Evolutionary conservation across 345 rosid species (phyloP).

Genomic region (Corchorus olitorius): DNA sequence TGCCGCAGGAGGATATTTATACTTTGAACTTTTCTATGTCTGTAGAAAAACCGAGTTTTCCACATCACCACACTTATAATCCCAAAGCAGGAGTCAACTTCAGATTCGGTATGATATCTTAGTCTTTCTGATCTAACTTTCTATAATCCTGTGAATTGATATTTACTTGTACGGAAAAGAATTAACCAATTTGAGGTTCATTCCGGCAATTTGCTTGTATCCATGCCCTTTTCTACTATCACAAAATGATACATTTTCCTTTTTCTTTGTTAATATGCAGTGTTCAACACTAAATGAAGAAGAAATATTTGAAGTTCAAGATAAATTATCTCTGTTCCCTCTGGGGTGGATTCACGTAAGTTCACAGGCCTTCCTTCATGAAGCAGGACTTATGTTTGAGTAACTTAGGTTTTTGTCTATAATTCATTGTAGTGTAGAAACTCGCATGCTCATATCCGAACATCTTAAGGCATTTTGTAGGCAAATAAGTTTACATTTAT

Average conservation of each 20-base stretch:
- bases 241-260: not conserved
- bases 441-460: not conserved
- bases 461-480: not conserved
- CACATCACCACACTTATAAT: conserved; percentile 85
- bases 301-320: conserved; percentile 93
- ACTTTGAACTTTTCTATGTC: not conserved
- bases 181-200: not conserved
- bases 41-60: conserved; percentile 90
- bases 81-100: conserved; percentile 96
- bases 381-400: not conserved
- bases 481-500: conserved; percentile 1
- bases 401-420: not conserved
- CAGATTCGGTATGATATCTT: conserved; percentile 69
- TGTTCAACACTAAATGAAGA: conserved; percentile 89
- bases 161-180: too few relatives aligned
- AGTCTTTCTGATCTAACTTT: not conserved
- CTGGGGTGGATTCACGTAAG: conserved; percentile 97
- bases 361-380: conserved; percentile 17
- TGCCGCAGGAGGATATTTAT: conserved; percentile 20
- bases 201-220: not conserved
- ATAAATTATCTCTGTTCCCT: conserved; percentile 72
- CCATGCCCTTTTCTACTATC: not conserved
- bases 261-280: conserved; percentile 32
- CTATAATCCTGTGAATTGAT: not conserved
- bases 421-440: not conserved